Percentiles rank a stretch among this genome's conserved stretches.
Evolutionary conservation across 2,329 filamentous ascomycete species (phyloP).

Genomic region (Cryphonectria nitschkei): DNA sequence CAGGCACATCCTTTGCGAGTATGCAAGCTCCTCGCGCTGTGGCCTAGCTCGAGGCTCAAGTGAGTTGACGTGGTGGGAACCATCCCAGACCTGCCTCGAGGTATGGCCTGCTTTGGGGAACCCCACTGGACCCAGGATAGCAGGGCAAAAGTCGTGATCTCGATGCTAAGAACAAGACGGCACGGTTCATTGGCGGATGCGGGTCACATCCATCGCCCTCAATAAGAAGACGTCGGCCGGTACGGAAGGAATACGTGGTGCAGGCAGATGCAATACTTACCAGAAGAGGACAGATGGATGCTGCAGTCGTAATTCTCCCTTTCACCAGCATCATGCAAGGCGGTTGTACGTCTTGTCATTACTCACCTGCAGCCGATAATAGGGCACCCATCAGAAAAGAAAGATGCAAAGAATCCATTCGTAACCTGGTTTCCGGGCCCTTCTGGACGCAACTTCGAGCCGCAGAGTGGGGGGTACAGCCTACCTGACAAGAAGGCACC

Average conservation of each 20-base stretch:
- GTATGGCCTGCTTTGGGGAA: background rate
- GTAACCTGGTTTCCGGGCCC: constrained; percentile 23
- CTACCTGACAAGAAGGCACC: constrained; percentile 10
- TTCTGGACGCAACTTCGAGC: constrained; percentile 2
- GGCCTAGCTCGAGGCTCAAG: background rate
- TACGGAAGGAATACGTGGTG: constrained; percentile 2
- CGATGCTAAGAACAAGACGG: background rate
- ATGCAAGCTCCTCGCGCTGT: constrained; percentile 1
- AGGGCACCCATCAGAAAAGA: constrained; percentile 11
- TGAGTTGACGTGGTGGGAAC: constrained; percentile 4
- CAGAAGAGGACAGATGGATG: constrained; percentile 2
- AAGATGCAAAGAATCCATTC: constrained; percentile 2
- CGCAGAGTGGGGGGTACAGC: constrained; percentile 18
- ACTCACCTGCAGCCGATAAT: constrained; percentile 19
- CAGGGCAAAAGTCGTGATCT: constrained; percentile 2
- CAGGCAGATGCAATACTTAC: background rate
- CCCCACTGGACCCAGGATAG: background rate
- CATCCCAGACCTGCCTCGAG: background rate
- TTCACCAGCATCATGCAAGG: constrained; percentile 7
- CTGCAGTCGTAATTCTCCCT: background rate
- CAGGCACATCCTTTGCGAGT: background rate
- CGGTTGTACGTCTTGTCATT: constrained; percentile 3
- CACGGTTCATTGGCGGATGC: background rate
- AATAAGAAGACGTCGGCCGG: background rate
- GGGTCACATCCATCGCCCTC: background rate